phyloP scores from a whole-genome alignment of 129 eudicot genomes.

The Cynara cardunculus region DNA sequence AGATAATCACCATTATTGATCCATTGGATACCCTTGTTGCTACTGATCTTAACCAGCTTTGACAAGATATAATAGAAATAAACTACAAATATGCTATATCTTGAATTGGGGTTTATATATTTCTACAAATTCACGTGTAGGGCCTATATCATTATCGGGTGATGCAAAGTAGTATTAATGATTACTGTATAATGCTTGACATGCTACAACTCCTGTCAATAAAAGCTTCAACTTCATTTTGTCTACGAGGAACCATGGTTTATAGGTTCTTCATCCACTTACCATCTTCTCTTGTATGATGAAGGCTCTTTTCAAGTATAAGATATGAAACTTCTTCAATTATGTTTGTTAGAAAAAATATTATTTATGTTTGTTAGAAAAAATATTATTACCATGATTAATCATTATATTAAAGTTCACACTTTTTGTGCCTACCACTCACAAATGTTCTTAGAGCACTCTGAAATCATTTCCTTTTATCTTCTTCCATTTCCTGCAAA shows the following conservation, averaged over 20 bases:
- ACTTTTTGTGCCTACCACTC: conserved; percentile 10
- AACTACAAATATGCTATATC: background rate
- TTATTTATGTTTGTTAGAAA: background rate
- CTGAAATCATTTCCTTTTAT: background rate
- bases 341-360: background rate
- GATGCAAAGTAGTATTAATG: background rate
- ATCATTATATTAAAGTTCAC: background rate
- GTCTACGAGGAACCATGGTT: background rate
- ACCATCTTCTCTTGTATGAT: background rate
- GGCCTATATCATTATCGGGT: background rate
- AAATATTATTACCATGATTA: background rate
- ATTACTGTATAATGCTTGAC: background rate
- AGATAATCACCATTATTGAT: background rate
- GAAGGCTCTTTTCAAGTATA: conserved; percentile 4
- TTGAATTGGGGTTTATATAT: background rate
- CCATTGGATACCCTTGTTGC: background rate
- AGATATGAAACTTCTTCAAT: background rate
- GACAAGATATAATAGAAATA: background rate
- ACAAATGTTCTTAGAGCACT: background rate
- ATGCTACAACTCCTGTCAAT: background rate
- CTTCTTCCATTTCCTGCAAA: background rate
- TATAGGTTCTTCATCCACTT: background rate
- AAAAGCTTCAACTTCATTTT: background rate
- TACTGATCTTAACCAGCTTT: background rate
- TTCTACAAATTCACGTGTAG: background rate